These are phyloP conservation scores for Coniochaeta hoffmannii DNA, from an alignment of 2,329 filamentous ascomycete species.

Conservation along the genomic window DNA sequence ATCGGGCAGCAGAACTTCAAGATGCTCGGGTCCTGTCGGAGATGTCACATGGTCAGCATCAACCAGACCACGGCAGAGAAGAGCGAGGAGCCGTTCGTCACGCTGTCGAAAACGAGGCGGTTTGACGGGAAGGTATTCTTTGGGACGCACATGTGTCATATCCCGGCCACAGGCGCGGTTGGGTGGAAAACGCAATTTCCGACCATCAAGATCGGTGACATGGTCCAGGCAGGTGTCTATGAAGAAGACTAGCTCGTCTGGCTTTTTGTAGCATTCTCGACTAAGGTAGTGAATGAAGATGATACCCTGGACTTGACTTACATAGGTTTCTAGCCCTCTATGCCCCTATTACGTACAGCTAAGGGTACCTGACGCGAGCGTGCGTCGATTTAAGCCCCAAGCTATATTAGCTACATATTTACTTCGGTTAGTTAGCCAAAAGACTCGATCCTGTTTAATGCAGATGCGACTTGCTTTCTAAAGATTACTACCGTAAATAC, in stretches of 20 bases:
- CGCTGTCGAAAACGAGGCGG: constrained; percentile 77
- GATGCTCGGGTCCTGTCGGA: constrained; percentile 73
- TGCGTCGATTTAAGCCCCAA: neutral
- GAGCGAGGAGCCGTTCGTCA: constrained; percentile 80
- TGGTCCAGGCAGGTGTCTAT: constrained; percentile 7
- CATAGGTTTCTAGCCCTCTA: too few species aligned
- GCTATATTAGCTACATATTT: too few species aligned
- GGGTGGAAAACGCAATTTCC: constrained; percentile 24
- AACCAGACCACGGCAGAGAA: constrained; percentile 75
- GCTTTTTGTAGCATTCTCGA: neutral
- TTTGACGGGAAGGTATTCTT: constrained; percentile 83
- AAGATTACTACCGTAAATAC: too few species aligned
- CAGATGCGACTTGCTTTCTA: too few species aligned
- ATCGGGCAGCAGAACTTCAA: constrained; percentile 61
- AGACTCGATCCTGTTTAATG: too few species aligned
- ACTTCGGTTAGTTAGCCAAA: too few species aligned
- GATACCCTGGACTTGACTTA: neutral
- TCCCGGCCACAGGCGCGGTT: constrained; percentile 11
- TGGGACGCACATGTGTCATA: constrained; percentile 67
- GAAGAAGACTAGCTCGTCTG: neutral
- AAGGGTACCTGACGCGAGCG: neutral
- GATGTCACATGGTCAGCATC: constrained; percentile 95
- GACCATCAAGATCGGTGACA: constrained; percentile 44
- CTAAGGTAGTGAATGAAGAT: neutral
- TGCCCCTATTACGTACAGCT: neutral